Conservation (phyloP, 2,329 filamentous ascomycete genomes). For the Fusarium keratoplasticum region DNA sequence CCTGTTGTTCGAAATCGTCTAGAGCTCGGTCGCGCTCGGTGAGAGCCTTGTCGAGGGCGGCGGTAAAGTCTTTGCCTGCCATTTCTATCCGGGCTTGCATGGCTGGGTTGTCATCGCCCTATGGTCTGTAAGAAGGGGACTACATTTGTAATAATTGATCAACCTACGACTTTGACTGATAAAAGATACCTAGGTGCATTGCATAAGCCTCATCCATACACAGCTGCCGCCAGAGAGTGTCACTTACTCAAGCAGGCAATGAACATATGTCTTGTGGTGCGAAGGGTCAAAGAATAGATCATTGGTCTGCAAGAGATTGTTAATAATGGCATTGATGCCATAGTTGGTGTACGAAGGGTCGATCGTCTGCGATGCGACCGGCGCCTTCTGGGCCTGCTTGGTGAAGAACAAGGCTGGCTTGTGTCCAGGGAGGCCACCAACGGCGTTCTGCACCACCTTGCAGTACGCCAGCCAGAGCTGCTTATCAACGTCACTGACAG, state of each 20-base stretch:
- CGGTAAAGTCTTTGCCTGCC: slow-evolving; percentile 6
- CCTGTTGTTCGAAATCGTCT: slow-evolving; percentile 24
- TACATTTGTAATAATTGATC: fast-evolving
- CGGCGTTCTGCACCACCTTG: slow-evolving; percentile 31
- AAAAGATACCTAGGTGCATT: slow-evolving; percentile 14
- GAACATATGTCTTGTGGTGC: slow-evolving; percentile 32
- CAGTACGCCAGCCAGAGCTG: slow-evolving; percentile 35
- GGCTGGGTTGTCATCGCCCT: slow-evolving; percentile 15
- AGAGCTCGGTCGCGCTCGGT: slow-evolving; percentile 24
- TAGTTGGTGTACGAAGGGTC: slow-evolving; percentile 31
- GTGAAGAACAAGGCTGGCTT: slow-evolving; percentile 37
- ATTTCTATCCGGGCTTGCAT: neutral
- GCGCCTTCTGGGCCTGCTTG: slow-evolving; percentile 36
- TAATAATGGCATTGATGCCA: slow-evolving; percentile 30
- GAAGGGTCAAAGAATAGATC: slow-evolving; percentile 33
- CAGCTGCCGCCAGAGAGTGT: fast-evolving
- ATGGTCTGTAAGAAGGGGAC: neutral
- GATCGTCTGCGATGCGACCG: slow-evolving; percentile 27
- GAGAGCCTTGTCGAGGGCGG: slow-evolving; percentile 18
- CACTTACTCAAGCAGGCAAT: slow-evolving; percentile 30
- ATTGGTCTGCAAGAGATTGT: slow-evolving; percentile 30
- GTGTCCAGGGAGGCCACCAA: slow-evolving; percentile 33
- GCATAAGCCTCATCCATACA: neutral
- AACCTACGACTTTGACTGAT: slow-evolving; percentile 29
- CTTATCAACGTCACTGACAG: slow-evolving; percentile 22